Evolutionary conservation across 345 rosid genomes (phyloP).

Genomic region (Eucalyptus caleyi): DNA sequence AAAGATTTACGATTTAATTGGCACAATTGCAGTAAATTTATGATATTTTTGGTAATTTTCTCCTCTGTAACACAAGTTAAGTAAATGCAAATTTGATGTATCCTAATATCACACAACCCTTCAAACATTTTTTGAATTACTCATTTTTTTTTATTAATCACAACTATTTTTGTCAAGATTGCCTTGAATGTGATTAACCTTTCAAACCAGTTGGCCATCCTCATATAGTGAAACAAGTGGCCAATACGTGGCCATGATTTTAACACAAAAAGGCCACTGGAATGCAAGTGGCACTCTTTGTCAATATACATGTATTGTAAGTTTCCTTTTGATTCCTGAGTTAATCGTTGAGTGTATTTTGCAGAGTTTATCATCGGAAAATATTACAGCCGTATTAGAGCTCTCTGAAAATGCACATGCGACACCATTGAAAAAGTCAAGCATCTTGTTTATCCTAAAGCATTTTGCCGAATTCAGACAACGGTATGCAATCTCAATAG

Average conservation of each 20-base stretch:
- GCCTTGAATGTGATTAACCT: neutral
- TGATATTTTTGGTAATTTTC: too few species aligned
- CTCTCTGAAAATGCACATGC: conserved; percentile 64
- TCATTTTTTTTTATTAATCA: too few species aligned
- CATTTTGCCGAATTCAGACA: conserved; percentile 37
- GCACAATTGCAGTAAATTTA: too few species aligned
- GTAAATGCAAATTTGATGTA: too few species aligned
- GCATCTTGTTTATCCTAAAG: conserved; percentile 51
- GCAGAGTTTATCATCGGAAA: conserved; percentile 48
- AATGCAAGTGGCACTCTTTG: neutral
- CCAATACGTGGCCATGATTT: neutral
- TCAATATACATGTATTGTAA: neutral
- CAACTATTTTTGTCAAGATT: neutral
- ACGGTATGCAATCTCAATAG: neutral
- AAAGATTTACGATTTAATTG: too few species aligned
- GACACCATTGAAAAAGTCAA: conserved; percentile 38
- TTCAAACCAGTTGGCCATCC: neutral
- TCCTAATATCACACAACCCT: too few species aligned
- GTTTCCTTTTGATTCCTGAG: neutral
- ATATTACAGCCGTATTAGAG: conserved; percentile 46
- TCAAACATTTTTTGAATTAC: neutral
- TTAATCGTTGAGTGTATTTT: neutral
- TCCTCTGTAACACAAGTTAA: too few species aligned
- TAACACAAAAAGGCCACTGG: neutral
- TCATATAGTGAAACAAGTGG: neutral